Evolutionary conservation across 495 filamentous ascomycete species (phyloP).

Genomic region (Lepidopterella palustris): DNA sequence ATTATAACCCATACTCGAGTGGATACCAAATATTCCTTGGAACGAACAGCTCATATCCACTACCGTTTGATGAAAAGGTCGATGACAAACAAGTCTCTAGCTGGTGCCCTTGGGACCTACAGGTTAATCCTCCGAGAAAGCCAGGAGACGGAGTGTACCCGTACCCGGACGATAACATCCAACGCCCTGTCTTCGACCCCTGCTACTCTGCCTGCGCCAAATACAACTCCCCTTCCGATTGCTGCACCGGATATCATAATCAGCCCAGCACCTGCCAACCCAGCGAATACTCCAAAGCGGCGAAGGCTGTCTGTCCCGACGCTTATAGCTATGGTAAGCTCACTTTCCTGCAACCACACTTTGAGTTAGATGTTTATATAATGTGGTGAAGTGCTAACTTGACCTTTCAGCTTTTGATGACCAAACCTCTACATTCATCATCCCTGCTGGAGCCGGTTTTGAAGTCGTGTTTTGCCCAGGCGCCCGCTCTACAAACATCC

Average conservation of each 20-base stretch:
- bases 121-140: slow-evolving; percentile 54
- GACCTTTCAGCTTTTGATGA: slow-evolving; percentile 59
- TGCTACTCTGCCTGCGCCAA: slow-evolving; percentile 65
- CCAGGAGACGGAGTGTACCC: slow-evolving; percentile 65
- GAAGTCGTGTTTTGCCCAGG: slow-evolving; percentile 69
- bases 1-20: slow-evolving; percentile 40
- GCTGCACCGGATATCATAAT: slow-evolving; percentile 60
- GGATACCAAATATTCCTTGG: slow-evolving; percentile 35
- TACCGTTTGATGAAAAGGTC: slow-evolving; percentile 53
- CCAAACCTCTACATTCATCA: slow-evolving; percentile 64
- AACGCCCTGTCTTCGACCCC: slow-evolving; percentile 62
- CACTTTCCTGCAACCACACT: not conserved
- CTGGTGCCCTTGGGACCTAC: slow-evolving; percentile 77
- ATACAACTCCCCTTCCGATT: slow-evolving; percentile 51
- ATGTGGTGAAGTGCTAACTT: not conserved
- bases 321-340: slow-evolving; percentile 62
- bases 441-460: slow-evolving; percentile 65
- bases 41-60: slow-evolving; percentile 53
- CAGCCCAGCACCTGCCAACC: slow-evolving; percentile 53
- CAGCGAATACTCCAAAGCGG: slow-evolving; percentile 52
- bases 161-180: slow-evolving; percentile 63
- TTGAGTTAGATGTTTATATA: not conserved
- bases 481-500: slow-evolving; percentile 63
- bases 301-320: slow-evolving; percentile 72
- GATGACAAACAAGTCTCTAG: slow-evolving; percentile 45